A percentile compares a stretch with the other conserved stretches of the same genome.
Evolutionary conservation across 1,284 basidiomycete species (phyloP).

Genomic region (Microbotryum violaceum): DNA sequence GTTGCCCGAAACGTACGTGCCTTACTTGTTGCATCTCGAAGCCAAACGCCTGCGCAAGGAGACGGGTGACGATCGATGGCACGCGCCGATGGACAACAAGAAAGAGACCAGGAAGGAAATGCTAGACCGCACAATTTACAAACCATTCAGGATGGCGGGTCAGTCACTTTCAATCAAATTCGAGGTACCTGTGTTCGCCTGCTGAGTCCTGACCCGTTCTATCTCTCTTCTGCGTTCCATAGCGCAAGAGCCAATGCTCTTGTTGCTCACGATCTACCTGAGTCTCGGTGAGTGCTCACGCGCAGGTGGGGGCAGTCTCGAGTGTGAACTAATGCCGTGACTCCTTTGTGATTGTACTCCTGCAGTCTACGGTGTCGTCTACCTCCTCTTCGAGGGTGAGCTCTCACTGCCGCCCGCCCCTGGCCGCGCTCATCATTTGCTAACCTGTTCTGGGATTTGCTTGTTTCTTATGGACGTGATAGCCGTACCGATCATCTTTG

Average conservation of each 20-base stretch:
- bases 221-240: conserved; percentile 35
- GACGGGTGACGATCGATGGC: conserved; percentile 60
- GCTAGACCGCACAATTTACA: conserved; percentile 46
- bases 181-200: conserved; percentile 10
- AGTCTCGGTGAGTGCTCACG: not conserved
- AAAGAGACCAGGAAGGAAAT: conserved; percentile 36
- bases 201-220: too few species aligned
- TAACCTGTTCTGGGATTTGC: too few species aligned
- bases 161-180: conserved; percentile 4
- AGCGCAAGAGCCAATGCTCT: conserved; percentile 67
- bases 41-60: conserved; percentile 49
- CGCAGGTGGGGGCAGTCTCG: too few species aligned
- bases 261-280: conserved; percentile 50
- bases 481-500: conserved; percentile 47
- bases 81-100: conserved; percentile 43
- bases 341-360: too few species aligned
- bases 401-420: too few species aligned
- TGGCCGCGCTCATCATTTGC: too few species aligned
- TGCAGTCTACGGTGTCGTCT: conserved; percentile 32
- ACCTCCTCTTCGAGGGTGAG: conserved; percentile 37
- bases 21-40: conserved; percentile 50
- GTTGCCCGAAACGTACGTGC: conserved; percentile 47
- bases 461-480: too few species aligned
- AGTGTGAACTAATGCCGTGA: too few species aligned
- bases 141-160: conserved; percentile 52